Evolutionary conservation across 176 grass and related monocot genomes (phyloP).

Genomic region (Avena atlantica): DNA sequence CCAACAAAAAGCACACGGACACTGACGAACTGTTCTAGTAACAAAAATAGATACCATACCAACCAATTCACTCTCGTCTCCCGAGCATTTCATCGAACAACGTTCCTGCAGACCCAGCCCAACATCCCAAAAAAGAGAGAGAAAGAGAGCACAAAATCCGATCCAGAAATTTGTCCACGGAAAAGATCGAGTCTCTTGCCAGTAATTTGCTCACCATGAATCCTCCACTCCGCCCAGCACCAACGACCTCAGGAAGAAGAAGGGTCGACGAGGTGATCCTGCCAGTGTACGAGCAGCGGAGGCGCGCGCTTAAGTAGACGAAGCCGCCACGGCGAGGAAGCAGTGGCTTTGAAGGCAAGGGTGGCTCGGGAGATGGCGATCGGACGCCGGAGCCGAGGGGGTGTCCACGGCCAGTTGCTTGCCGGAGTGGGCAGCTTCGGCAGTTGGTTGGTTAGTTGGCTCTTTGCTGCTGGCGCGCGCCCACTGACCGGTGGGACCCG

Average conservation of each 20-base stretch:
- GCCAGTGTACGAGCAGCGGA: neutral
- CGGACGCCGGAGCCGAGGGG: conserved; percentile 10
- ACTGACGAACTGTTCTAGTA: neutral
- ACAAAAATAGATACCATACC: neutral
- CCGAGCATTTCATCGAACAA: conserved; percentile 31
- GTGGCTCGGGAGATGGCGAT: conserved; percentile 39
- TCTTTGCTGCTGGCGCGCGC: neutral
- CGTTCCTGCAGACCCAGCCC: neutral
- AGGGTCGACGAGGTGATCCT: neutral
- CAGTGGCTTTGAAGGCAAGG: conserved; percentile 58
- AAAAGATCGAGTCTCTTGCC: neutral
- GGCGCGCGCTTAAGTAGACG: conserved; percentile 46
- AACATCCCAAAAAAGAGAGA: neutral
- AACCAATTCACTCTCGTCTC: neutral
- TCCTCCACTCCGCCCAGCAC: neutral
- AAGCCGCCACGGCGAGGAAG: conserved; percentile 8
- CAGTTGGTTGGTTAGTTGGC: conserved; percentile 21
- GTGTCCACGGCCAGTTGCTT: conserved; percentile 35
- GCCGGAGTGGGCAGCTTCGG: conserved; percentile 33
- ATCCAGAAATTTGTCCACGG: neutral
- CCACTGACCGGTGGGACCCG: neutral
- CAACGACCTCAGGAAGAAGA: conserved; percentile 1
- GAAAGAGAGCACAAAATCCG: too few species aligned
- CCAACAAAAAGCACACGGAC: neutral
- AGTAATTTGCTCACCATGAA: conserved; percentile 36